phyloP scores from a whole-genome alignment of 139 green algal species.

The Coccomyxa sp. region DNA sequence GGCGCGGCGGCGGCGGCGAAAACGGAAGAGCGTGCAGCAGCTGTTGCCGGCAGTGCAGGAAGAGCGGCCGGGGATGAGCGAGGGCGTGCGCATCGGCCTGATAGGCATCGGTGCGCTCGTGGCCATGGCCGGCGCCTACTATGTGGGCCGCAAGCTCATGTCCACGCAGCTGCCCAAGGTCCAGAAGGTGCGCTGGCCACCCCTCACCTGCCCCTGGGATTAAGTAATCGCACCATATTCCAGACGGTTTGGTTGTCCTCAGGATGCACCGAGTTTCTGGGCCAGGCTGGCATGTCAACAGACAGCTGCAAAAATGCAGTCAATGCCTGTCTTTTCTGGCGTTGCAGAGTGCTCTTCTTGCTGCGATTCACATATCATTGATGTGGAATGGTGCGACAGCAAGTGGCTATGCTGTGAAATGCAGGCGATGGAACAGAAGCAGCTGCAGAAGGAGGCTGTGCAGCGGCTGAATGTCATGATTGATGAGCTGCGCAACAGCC shows the following conservation, averaged over 20 bases:
- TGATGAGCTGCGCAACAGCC: conserved; percentile 53
- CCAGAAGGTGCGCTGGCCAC: conserved; percentile 15
- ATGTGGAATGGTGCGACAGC: no score
- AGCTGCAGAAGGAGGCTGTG: conserved; percentile 59
- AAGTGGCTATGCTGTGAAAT: not conserved
- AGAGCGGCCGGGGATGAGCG: not conserved
- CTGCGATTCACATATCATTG: no score
- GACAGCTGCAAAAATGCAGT: no score
- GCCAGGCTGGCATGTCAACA: no score
- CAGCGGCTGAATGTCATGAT: conserved; percentile 74
- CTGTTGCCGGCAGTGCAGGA: not conserved
- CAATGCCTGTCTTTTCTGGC: no score
- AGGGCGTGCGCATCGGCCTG: not conserved
- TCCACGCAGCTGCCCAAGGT: conserved; percentile 32
- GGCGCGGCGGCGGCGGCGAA: not conserved
- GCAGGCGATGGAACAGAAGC: conserved; percentile 50
- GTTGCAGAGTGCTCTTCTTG: no score
- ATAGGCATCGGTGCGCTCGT: conserved; percentile 28
- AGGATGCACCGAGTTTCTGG: no score
- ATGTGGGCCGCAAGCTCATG: conserved; percentile 31
- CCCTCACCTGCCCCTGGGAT: no score
- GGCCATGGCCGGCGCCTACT: conserved; percentile 21
- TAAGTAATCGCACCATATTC: not conserved
- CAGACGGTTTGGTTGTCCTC: no score
- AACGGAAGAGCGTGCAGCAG: not conserved